Evolutionary conservation across 2,329 filamentous ascomycete genomes (phyloP).

Genomic region (Nemania sp.): DNA sequence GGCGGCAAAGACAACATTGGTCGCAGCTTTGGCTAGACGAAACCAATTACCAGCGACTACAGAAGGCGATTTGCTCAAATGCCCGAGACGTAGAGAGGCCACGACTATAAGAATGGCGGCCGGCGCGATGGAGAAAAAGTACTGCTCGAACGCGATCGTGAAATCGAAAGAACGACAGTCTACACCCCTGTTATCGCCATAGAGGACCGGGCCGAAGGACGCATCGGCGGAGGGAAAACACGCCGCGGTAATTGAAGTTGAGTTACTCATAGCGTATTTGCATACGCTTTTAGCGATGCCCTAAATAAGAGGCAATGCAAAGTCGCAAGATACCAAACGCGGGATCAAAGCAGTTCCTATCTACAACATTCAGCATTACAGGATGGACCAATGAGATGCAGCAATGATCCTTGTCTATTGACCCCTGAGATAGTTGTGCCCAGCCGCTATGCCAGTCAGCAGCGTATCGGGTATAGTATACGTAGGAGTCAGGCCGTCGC

Average conservation of each 20-base stretch:
- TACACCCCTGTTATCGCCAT: background rate
- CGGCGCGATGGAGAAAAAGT: background rate
- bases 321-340: background rate
- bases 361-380: background rate
- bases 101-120: too few species aligned
- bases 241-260: background rate
- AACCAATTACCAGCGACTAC: too few species aligned
- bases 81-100: too few species aligned
- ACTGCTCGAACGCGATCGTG: background rate
- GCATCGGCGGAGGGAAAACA: background rate
- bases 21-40: too few species aligned
- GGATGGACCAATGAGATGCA: background rate
- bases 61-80: too few species aligned
- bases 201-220: background rate
- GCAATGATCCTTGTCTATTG: background rate
- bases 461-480: background rate
- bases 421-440: background rate
- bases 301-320: background rate
- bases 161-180: background rate
- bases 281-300: background rate
- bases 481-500: background rate
- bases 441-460: background rate
- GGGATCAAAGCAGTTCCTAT: background rate
- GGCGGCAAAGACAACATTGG: too few species aligned
- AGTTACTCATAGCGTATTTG: background rate